Evolutionary conservation across 2,329 filamentous ascomycete genomes (phyloP).

Genomic region (Pestalotiopsis sp.): DNA sequence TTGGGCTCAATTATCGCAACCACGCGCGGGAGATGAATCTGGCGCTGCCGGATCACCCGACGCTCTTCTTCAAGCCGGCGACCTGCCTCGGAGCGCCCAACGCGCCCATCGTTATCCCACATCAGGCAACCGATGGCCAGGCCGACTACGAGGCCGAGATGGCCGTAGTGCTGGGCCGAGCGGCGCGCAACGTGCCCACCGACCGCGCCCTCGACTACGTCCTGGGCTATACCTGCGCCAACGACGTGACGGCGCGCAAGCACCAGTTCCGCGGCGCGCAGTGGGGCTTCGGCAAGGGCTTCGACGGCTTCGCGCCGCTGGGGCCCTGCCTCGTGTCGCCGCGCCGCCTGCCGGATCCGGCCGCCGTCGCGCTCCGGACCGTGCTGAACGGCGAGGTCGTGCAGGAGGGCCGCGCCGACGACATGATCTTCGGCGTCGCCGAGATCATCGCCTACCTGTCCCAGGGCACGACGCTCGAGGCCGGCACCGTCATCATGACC

Average conservation of each 20-base stretch:
- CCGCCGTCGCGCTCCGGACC: conserved; percentile 17
- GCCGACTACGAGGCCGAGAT: conserved; percentile 41
- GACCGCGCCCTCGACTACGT: conserved; percentile 43
- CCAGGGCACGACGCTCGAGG: conserved; percentile 26
- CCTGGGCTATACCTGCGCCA: conserved; percentile 47
- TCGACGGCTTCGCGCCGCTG: conserved; percentile 50
- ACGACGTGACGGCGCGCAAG: conserved; percentile 49
- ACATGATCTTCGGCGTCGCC: conserved; percentile 33
- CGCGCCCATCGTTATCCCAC: conserved; percentile 38
- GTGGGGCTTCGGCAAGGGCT: conserved; percentile 51
- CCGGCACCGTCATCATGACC: conserved; percentile 30
- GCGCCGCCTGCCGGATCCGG: background rate
- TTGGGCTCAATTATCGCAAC: conserved; percentile 38
- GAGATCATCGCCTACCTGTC: conserved; percentile 27
- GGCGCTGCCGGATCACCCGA: conserved; percentile 23
- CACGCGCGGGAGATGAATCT: conserved; percentile 37
- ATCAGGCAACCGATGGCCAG: conserved; percentile 39
- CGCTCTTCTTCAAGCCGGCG: conserved; percentile 44
- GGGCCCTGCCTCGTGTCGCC: conserved; percentile 42
- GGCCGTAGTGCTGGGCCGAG: conserved; percentile 23
- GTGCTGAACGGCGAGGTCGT: conserved; percentile 24
- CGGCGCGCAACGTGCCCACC: conserved; percentile 40
- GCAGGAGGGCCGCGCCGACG: conserved; percentile 23
- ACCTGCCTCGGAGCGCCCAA: conserved; percentile 32
- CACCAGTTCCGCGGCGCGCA: conserved; percentile 49